Conservation (phyloP, 2,329 filamentous ascomycete species). For the Epichloe amarillans region DNA sequence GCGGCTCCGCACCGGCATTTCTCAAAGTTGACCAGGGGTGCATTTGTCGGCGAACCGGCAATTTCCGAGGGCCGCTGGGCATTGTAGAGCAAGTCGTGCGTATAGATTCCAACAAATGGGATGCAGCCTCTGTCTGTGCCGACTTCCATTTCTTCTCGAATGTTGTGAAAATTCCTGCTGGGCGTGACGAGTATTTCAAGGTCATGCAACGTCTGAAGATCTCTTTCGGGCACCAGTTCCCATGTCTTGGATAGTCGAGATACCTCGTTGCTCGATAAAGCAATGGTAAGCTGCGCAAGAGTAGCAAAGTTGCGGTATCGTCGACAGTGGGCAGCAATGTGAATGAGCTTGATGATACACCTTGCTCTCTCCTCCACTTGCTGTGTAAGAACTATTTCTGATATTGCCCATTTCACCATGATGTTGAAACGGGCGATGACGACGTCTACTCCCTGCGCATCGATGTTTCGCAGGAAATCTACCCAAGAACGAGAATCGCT, state of each 20-base stretch:
- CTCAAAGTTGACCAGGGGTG: slow-evolving; percentile 72
- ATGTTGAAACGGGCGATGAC: slow-evolving; percentile 80
- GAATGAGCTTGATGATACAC: slow-evolving; percentile 69
- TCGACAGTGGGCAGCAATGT: slow-evolving; percentile 65
- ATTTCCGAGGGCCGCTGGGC: slow-evolving; percentile 66
- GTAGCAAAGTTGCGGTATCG: slow-evolving; percentile 73
- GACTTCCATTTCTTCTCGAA: slow-evolving; percentile 67
- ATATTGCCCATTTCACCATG: slow-evolving; percentile 77
- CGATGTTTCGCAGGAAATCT: slow-evolving; percentile 59
- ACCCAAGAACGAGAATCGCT: slow-evolving; percentile 65
- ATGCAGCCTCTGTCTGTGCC: slow-evolving; percentile 60
- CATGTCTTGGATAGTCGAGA: slow-evolving; percentile 57
- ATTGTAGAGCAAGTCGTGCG: slow-evolving; percentile 72
- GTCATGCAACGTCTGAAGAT: slow-evolving; percentile 51
- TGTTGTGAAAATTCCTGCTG: slow-evolving; percentile 61
- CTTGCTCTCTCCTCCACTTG: slow-evolving; percentile 58
- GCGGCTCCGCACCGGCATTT: slow-evolving; percentile 61
- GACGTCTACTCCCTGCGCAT: slow-evolving; percentile 65
- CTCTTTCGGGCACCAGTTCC: slow-evolving; percentile 51
- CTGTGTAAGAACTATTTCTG: slow-evolving; percentile 64
- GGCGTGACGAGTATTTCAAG: slow-evolving; percentile 65
- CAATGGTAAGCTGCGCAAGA: slow-evolving; percentile 68
- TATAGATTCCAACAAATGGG: slow-evolving; percentile 73
- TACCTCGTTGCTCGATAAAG: slow-evolving; percentile 61
- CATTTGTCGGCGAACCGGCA: slow-evolving; percentile 49